phyloP scores from a whole-genome alignment of 805 yeast genomes.

The Pichia eremophila region DNA sequence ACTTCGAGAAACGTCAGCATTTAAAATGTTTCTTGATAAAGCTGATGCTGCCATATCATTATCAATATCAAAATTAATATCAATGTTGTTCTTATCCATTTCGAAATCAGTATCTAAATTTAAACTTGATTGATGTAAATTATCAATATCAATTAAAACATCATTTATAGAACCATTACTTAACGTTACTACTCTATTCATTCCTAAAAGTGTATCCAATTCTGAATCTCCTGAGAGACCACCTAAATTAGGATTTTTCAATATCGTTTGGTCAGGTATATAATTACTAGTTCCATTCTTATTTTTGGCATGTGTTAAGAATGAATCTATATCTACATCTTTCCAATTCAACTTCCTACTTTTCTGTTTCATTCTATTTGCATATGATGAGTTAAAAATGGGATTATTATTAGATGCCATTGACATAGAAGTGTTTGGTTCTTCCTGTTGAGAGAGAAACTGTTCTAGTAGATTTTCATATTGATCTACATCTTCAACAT shows the following conservation, averaged over 20 bases:
- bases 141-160: not conserved
- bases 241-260: constrained; percentile 15
- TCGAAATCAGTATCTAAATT: constrained; percentile 1
- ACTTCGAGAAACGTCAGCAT: constrained; percentile 2
- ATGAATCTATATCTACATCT: constrained; percentile 11
- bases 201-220: not conserved
- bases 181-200: not conserved
- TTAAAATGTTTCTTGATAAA: not conserved
- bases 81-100: not conserved
- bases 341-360: constrained; percentile 24
- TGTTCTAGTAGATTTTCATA: constrained; percentile 20
- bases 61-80: not conserved
- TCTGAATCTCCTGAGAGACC: not conserved
- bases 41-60: not conserved
- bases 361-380: constrained; percentile 20
- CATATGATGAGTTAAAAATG: constrained; percentile 21
- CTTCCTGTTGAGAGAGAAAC: constrained; percentile 21
- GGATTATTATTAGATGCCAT: constrained; percentile 19
- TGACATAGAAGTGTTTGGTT: constrained; percentile 19
- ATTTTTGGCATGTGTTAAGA: not conserved
- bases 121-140: not conserved
- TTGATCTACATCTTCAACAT: constrained; percentile 10
- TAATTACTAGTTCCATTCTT: constrained; percentile 3
- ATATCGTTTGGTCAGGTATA: constrained; percentile 19
- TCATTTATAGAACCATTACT: not conserved